phyloP scores from a whole-genome alignment of 495 filamentous ascomycete genomes.

The Aspergillus ellipticus region DNA sequence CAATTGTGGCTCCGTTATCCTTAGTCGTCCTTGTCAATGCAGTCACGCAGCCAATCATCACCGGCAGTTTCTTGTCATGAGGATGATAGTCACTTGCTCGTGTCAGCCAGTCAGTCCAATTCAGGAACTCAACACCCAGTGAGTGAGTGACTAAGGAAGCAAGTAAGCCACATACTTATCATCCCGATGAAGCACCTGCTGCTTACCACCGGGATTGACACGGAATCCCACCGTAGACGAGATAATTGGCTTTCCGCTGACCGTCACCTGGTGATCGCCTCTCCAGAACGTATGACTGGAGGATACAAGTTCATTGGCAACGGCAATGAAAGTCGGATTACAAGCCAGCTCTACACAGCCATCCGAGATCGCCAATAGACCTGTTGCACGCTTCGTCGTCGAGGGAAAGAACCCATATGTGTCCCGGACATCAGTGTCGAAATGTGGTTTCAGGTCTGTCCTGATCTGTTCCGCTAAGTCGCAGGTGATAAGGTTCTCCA shows the following conservation, averaged over 20 bases:
- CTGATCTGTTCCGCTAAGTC: constrained; percentile 22
- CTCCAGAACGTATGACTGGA: constrained; percentile 21
- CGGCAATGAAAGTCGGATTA: constrained; percentile 22
- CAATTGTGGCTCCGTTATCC: constrained; percentile 43
- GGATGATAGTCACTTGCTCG: constrained; percentile 15
- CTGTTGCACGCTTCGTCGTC: constrained; percentile 28
- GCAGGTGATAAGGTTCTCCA: constrained; percentile 21
- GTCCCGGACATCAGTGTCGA: constrained; percentile 23
- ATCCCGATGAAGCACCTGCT: constrained; percentile 35
- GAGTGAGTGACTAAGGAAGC: too few relatives aligned
- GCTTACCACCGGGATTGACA: constrained; percentile 26
- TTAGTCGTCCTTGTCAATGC: constrained; percentile 30
- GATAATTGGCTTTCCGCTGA: constrained; percentile 25
- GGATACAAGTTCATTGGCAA: constrained; percentile 24
- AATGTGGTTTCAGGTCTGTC: constrained; percentile 21
- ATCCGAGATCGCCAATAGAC: constrained; percentile 26
- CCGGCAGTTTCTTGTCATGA: constrained; percentile 9
- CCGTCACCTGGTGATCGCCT: constrained; percentile 22
- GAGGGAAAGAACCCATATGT: constrained; percentile 26
- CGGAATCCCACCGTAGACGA: constrained; percentile 28
- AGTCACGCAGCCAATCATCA: constrained; percentile 21
- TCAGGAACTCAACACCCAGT: too few relatives aligned
- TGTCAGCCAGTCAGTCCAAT: too few relatives aligned
- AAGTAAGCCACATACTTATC: constrained; percentile 26
- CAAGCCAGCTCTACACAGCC: constrained; percentile 26